phyloP scores from a whole-genome alignment of 345 rosid genomes.

The Raphanus raphanistrum region DNA sequence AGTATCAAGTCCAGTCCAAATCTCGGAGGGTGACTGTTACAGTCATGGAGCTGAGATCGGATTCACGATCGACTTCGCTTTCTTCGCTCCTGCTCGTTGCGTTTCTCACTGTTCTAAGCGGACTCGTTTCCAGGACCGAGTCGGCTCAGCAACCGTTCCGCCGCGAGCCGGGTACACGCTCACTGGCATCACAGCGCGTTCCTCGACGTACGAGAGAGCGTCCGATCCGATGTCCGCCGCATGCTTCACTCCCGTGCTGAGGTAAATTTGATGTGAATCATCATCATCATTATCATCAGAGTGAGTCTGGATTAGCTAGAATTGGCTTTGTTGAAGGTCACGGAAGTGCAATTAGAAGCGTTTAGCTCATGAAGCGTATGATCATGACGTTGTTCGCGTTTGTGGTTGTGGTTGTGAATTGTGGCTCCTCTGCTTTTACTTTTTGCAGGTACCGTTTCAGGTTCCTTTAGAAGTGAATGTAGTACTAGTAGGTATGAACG shows the following conservation, averaged over 20 bases:
- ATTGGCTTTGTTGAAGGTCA: background rate
- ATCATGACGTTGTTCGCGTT: conserved; percentile 1
- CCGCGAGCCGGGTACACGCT: conserved; percentile 85
- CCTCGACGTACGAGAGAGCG: conserved; percentile 80
- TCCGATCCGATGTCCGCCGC: conserved; percentile 89
- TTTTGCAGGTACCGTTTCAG: conserved; percentile 87
- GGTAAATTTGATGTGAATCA: conserved; percentile 44
- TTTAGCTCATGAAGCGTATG: background rate
- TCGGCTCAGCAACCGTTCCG: conserved; percentile 78
- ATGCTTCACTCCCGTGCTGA: conserved; percentile 98
- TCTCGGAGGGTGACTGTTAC: conserved; percentile 18
- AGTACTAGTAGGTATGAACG: conserved; percentile 78
- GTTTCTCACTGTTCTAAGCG: conserved; percentile 30
- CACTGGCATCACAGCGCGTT: conserved; percentile 99
- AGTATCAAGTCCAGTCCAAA: conserved; percentile 30
- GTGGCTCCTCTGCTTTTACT: background rate
- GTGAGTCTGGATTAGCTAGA: conserved; percentile 18
- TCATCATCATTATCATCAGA: background rate
- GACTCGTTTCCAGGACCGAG: conserved; percentile 47
- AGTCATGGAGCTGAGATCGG: conserved; percentile 45
- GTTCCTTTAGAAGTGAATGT: conserved; percentile 93
- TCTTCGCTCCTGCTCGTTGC: background rate
- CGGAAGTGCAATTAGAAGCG: background rate
- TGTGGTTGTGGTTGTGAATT: background rate
- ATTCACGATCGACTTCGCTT: conserved; percentile 7